These are phyloP conservation scores for Volvox reticuliferus DNA, from an alignment of 139 green algal genomes.

Conservation along the genomic window DNA sequence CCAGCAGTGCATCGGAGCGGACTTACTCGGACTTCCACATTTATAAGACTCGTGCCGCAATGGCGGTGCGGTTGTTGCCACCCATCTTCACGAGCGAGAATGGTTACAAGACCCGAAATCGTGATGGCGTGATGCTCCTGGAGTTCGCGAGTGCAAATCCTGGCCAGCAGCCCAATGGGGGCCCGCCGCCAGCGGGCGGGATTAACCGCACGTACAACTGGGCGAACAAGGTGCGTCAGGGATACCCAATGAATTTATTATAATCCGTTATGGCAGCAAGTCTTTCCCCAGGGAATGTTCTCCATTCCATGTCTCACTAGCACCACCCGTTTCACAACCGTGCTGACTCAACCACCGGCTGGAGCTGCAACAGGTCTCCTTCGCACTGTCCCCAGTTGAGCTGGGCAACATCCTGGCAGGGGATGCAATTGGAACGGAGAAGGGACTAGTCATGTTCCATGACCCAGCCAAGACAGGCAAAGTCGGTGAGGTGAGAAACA, in stretches of 20 bases:
- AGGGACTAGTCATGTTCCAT: conserved; percentile 6
- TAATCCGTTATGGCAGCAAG: not conserved
- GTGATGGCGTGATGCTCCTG: conserved; percentile 20
- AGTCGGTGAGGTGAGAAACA: not conserved
- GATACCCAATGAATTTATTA: not conserved
- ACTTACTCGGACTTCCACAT: not conserved
- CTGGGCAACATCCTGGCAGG: conserved; percentile 12
- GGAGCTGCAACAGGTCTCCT: not conserved
- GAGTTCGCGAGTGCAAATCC: conserved; percentile 37
- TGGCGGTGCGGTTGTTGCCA: not conserved
- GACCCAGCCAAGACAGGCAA: conserved; percentile 35
- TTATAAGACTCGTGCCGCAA: conserved; percentile 17
- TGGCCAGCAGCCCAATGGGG: not conserved
- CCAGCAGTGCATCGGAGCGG: not conserved
- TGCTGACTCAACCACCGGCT: not conserved
- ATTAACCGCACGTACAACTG: conserved; percentile 40
- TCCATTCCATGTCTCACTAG: not conserved
- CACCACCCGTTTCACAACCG: not conserved
- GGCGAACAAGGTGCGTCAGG: not conserved
- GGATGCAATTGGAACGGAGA: not conserved
- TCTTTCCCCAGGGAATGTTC: not conserved
- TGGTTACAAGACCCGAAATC: not conserved
- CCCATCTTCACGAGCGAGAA: not conserved
- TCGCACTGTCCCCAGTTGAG: conserved; percentile 5
- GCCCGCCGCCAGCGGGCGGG: not conserved